phyloP scores from a whole-genome alignment of 2,329 filamentous ascomycete genomes.

The Colletotrichum paranaense region DNA sequence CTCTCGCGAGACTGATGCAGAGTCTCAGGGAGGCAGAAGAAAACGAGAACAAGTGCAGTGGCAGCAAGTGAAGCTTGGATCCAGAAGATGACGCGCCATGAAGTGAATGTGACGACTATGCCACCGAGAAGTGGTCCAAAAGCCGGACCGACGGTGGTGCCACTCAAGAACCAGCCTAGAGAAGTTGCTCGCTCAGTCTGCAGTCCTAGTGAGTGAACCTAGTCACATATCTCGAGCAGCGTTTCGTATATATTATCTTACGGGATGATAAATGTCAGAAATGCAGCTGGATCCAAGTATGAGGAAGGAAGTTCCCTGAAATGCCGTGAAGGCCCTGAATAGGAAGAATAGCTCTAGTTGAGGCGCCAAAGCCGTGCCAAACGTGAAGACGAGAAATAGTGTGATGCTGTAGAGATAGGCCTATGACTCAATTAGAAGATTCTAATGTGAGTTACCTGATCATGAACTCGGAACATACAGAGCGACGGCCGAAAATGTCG shows the following conservation, averaged over 20 bases:
- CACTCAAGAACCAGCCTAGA: conserved; percentile 78
- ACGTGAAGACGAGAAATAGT: conserved; percentile 74
- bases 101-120: conserved; percentile 79
- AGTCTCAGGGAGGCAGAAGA: conserved; percentile 78
- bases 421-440: conserved; percentile 44
- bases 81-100: conserved; percentile 83
- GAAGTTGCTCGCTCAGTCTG: conserved; percentile 75
- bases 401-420: conserved; percentile 69
- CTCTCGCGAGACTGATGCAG: conserved; percentile 72
- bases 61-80: conserved; percentile 77
- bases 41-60: conserved; percentile 69
- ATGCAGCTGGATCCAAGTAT: conserved; percentile 77
- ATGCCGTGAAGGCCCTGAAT: conserved; percentile 79
- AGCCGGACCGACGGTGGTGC: conserved; percentile 78
- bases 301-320: conserved; percentile 80
- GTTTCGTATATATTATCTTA: conserved; percentile 42
- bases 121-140: conserved; percentile 79
- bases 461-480: conserved; percentile 52
- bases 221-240: neutral
- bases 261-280: conserved; percentile 45
- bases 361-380: conserved; percentile 78
- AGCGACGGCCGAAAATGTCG: conserved; percentile 70
- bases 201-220: too few relatives aligned
- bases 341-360: conserved; percentile 78
- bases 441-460: neutral